phyloP scores from a whole-genome alignment of 768 basidiomycete genomes.

The Suillus subalutaceus region DNA sequence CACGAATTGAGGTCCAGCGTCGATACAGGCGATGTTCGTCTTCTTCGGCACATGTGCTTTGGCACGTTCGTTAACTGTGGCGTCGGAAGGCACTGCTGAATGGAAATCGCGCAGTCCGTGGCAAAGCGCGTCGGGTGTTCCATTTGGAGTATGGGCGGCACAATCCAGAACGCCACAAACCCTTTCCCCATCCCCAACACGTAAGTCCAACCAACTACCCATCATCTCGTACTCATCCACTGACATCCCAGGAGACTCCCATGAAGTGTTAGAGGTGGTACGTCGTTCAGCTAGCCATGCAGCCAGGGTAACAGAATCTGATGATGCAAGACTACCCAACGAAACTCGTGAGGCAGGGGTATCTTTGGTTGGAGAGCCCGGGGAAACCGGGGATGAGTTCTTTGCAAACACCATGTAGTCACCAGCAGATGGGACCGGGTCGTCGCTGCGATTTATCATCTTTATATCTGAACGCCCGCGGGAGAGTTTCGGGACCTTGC shows the following conservation, averaged over 20 bases:
- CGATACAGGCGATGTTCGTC: conserved; percentile 14
- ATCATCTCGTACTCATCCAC: conserved; percentile 49
- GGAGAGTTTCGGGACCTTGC: conserved; percentile 18
- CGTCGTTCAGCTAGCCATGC: conserved; percentile 46
- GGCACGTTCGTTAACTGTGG: conserved; percentile 17
- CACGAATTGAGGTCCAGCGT: conserved; percentile 20
- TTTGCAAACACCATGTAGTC: conserved; percentile 8
- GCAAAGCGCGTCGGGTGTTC: conserved; percentile 33
- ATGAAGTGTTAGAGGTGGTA: conserved; percentile 29
- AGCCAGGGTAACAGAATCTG: conserved; percentile 35
- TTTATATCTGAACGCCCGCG: background rate
- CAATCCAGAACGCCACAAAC: conserved; percentile 33
- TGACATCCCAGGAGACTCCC: conserved; percentile 36
- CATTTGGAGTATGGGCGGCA: conserved; percentile 35
- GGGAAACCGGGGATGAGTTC: conserved; percentile 12
- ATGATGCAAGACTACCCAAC: conserved; percentile 33
- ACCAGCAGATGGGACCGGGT: conserved; percentile 10
- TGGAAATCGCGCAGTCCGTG: conserved; percentile 21
- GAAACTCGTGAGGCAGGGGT: conserved; percentile 25
- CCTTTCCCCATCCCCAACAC: conserved; percentile 26
- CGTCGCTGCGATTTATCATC: background rate
- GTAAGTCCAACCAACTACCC: conserved; percentile 49
- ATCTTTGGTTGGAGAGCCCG: conserved; percentile 14
- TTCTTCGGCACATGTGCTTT: conserved; percentile 10
- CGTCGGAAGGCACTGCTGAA: conserved; percentile 30